Evolutionary conservation across 1,139 yeast genomes (phyloP), one percentile per base, ranked within the genome.

Genomic region (Pichia sp.): DNA sequence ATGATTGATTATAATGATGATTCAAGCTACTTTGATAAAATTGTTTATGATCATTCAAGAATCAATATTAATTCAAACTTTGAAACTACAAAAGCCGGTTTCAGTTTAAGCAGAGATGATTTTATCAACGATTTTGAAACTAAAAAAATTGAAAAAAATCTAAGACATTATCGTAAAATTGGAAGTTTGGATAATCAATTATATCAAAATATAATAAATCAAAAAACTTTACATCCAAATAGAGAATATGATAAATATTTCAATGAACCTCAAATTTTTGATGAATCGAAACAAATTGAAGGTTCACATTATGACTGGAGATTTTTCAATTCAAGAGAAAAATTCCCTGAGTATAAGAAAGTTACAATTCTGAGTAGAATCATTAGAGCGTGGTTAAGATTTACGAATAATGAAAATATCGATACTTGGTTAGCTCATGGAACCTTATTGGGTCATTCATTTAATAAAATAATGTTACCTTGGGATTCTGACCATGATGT

Each of bases 401-500:
- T 75, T 51, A 52, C 74, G 0, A 52, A 56, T 7, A 49, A 59
- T 4, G 42, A 58, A 2, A 66, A 68, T 0, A 48, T 76, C 4
- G 54, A 63, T 25, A 67, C 79, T 1, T 77, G 83, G 83, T 49
- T 77, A 2, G 72, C 76, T 1, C 84, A 77, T 57, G 84, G 84
- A 0, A 60, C 79, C 0, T 55, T 77, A 21, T 55, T 77, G 15
- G 79, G 81, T 1, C 77, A 78, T 69, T 71, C 70, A 50, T 77
- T 79, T 72, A 77, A 75, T 51, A 79, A 79, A 0, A 52, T 72
- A 52, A 66, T 59, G 28, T 56, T 77, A 49, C 79, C 80, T 0
- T 77, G 82, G 81, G 84, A 77, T 53, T 64, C 65, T 38, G 84
- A 77, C 51, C 51, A 75, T 22, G 84, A 78, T 54, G 75, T 77